Conservation (phyloP, 352 stramenopile genomes). For the Phytophthora macrochlamydospora region DNA sequence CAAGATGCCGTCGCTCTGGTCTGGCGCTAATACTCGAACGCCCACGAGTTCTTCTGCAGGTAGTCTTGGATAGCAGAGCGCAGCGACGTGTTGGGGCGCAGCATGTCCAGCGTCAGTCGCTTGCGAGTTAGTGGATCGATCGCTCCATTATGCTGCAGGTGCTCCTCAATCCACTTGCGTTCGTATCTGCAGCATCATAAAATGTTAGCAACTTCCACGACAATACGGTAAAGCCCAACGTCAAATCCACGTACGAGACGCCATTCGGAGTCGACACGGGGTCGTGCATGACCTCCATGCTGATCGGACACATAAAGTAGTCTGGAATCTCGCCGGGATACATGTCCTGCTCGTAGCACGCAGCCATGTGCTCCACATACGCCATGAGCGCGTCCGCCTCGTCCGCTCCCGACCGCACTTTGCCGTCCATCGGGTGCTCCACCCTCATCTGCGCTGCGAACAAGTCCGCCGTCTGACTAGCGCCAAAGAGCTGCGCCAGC, state of each 20-base stretch:
- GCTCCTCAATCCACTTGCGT: constrained; percentile 67
- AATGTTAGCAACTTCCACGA: background rate
- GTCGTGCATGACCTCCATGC: constrained; percentile 85
- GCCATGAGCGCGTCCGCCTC: constrained; percentile 57
- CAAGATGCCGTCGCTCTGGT: background rate
- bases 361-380: constrained; percentile 66
- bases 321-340: constrained; percentile 67
- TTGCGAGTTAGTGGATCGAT: constrained; percentile 78
- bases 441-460: constrained; percentile 21
- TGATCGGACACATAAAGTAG: constrained; percentile 83
- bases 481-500: constrained; percentile 44
- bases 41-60: constrained; percentile 77
- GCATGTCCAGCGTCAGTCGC: constrained; percentile 66
- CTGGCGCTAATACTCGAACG: constrained; percentile 59
- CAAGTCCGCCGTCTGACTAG: constrained; percentile 26
- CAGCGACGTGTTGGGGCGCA: constrained; percentile 74
- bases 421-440: background rate
- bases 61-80: constrained; percentile 76
- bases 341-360: constrained; percentile 50
- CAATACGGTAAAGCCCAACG: constrained; percentile 4
- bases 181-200: constrained; percentile 49
- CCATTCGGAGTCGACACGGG: constrained; percentile 81
- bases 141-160: constrained; percentile 65
- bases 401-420: constrained; percentile 10
- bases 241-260: constrained; percentile 55